Evolutionary conservation across 768 basidiomycete genomes (phyloP).

Genomic region (Leucogyrophana mollusca): DNA sequence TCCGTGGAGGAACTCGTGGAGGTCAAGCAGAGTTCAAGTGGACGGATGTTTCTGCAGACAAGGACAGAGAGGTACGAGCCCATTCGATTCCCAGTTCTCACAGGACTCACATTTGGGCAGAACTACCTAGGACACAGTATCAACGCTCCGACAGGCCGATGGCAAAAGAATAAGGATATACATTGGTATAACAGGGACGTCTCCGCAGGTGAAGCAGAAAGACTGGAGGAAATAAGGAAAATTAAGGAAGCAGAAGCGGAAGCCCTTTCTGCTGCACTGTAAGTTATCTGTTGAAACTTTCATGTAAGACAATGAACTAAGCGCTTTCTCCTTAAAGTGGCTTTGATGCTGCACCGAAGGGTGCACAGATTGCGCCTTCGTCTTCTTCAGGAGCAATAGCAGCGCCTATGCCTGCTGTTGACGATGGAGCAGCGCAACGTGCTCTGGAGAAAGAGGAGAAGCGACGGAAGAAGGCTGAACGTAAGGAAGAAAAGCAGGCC

Average conservation of each 20-base stretch:
- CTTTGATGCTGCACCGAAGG: constrained; percentile 53
- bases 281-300: constrained; percentile 20
- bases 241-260: constrained; percentile 90
- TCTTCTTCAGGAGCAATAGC: constrained; percentile 17
- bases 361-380: constrained; percentile 17
- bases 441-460: constrained; percentile 48
- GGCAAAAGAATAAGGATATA: constrained; percentile 97
- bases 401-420: constrained; percentile 13
- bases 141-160: constrained; percentile 92
- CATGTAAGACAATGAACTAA: not conserved
- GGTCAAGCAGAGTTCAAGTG: constrained; percentile 91
- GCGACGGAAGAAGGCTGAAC: constrained; percentile 47
- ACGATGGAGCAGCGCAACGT: constrained; percentile 30
- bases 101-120: constrained; percentile 36
- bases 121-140: constrained; percentile 95
- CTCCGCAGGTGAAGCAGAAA: constrained; percentile 40
- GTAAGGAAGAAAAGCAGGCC: constrained; percentile 59
- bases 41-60: constrained; percentile 88
- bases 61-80: constrained; percentile 78
- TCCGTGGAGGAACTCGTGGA: constrained; percentile 88
- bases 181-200: constrained; percentile 89
- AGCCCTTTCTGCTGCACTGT: constrained; percentile 80
- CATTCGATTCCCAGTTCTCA: not conserved
- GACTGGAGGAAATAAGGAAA: constrained; percentile 71
- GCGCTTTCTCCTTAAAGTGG: constrained; percentile 50